These are phyloP conservation scores for Paracoccidioides brasiliensis DNA, from an alignment of 2,329 filamentous ascomycete genomes.

Conservation along the genomic window DNA sequence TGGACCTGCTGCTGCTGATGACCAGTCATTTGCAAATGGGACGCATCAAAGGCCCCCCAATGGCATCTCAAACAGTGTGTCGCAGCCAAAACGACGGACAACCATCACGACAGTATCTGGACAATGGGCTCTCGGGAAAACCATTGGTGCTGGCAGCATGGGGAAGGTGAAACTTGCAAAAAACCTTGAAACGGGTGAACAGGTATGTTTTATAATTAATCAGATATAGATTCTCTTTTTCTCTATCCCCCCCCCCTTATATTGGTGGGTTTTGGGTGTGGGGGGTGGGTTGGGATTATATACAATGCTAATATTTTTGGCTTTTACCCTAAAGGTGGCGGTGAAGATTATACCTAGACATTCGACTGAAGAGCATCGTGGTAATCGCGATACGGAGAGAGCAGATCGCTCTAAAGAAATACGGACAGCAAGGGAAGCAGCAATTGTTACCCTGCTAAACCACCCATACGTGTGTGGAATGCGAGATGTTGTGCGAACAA, in stretches of 20 bases:
- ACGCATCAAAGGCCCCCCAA: constrained; percentile 22
- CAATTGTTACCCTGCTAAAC: constrained; percentile 85
- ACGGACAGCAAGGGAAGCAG: constrained; percentile 83
- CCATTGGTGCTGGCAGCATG: constrained; percentile 95
- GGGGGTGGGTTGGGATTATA: too few species aligned
- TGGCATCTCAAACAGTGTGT: constrained; percentile 19
- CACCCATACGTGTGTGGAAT: constrained; percentile 95
- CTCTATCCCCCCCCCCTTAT: too few species aligned
- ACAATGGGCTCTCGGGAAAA: constrained; percentile 91
- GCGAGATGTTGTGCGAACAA: constrained; percentile 86
- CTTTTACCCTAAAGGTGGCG: constrained; percentile 52
- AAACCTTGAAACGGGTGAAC: constrained; percentile 78
- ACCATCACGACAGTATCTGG: constrained; percentile 83
- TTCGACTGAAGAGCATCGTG: constrained; percentile 70
- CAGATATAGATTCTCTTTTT: too few species aligned
- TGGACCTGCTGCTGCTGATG: constrained; percentile 40
- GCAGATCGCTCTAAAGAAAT: constrained; percentile 96
- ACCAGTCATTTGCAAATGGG: constrained; percentile 40
- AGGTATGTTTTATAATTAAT: constrained; percentile 44
- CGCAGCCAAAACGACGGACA: constrained; percentile 47
- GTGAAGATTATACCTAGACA: constrained; percentile 94
- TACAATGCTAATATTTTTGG: background rate
- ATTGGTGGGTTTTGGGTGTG: too few species aligned
- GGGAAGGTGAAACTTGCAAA: constrained; percentile 95
- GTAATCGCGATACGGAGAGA: constrained; percentile 62